phyloP scores from a whole-genome alignment of 129 eudicot genomes.

The Solidago caesia region DNA sequence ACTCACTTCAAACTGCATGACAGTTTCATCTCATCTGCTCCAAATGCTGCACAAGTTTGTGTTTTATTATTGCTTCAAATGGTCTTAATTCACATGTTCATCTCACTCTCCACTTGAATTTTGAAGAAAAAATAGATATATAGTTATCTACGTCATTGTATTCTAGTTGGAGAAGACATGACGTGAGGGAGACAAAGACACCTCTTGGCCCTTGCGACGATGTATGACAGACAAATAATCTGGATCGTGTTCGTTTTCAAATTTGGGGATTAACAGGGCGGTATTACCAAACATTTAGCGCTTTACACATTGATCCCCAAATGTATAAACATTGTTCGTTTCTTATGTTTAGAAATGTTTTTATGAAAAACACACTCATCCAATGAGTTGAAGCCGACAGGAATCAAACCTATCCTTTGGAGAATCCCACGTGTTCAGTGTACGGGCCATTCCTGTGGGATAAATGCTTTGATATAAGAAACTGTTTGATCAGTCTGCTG shows the following conservation, averaged over 20 bases:
- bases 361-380: no score
- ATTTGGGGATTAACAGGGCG: neutral
- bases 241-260: neutral
- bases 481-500: neutral
- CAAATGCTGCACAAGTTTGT: neutral
- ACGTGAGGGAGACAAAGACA: neutral
- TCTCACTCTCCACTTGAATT: neutral
- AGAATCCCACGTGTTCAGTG: no score
- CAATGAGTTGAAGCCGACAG: no score
- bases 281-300: neutral
- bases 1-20: neutral
- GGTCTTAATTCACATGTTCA: neutral
- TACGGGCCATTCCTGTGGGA: neutral
- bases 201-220: neutral
- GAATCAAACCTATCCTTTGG: no score
- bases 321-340: no score
- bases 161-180: neutral
- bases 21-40: neutral
- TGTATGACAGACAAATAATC: neutral
- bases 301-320: no score
- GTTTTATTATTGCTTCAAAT: neutral
- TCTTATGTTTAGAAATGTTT: no score
- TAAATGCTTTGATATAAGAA: neutral
- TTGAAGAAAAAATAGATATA: neutral
- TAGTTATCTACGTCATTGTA: neutral